phyloP scores from a whole-genome alignment of 768 basidiomycete species.

The Calvatia gigantea region DNA sequence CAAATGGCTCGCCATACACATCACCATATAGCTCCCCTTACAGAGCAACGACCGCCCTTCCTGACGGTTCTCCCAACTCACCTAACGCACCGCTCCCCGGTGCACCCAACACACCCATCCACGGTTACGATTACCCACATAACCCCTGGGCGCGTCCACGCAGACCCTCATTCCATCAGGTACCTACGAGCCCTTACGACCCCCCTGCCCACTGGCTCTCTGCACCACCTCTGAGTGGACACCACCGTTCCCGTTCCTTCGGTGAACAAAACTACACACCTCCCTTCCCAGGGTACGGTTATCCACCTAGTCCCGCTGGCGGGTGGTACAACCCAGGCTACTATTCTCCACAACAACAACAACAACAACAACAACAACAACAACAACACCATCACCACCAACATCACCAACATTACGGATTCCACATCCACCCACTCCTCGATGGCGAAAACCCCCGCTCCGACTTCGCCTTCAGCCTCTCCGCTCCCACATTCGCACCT shows the following conservation, averaged over 20 bases:
- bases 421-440: constrained; percentile 45
- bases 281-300: background rate
- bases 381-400: too few relatives aligned
- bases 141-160: background rate
- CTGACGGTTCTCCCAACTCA: background rate
- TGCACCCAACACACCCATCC: background rate
- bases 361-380: too few relatives aligned
- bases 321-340: too few relatives aligned
- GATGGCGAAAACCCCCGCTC: constrained; percentile 44
- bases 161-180: background rate
- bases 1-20: background rate
- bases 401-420: constrained; percentile 17
- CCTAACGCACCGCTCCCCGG: background rate
- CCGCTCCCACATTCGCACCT: constrained; percentile 43
- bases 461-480: constrained; percentile 56
- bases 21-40: constrained; percentile 6
- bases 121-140: background rate
- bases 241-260: background rate
- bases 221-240: background rate
- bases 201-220: background rate
- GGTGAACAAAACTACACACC: background rate
- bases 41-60: background rate
- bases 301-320: background rate
- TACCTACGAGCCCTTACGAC: background rate
- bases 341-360: too few relatives aligned